Percentiles rank a stretch among this genome's conserved stretches.
phyloP scores from a whole-genome alignment of 2,329 filamentous ascomycete species.

The Ilyonectria destructans region DNA sequence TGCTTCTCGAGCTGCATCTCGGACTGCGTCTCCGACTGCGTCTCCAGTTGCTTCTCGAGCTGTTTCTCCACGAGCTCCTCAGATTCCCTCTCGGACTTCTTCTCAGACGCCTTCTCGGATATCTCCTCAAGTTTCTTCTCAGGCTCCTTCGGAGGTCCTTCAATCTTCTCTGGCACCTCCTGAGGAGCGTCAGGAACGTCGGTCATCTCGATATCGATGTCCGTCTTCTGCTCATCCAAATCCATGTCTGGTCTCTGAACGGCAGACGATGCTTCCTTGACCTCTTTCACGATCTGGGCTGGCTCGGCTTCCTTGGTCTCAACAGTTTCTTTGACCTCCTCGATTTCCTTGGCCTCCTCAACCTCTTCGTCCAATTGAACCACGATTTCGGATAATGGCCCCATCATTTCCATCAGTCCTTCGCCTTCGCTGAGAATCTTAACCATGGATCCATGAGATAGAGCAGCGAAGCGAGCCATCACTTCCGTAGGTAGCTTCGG shows the following conservation, averaged over 20 bases:
- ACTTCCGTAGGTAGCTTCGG: slow-evolving; percentile 59
- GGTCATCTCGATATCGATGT: slow-evolving; percentile 41
- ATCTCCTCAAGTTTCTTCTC: slow-evolving; percentile 13
- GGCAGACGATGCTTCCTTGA: slow-evolving; percentile 11
- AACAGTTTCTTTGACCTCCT: slow-evolving; percentile 24
- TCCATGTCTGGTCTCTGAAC: slow-evolving; percentile 27
- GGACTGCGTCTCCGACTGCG: background rate
- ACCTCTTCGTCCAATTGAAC: slow-evolving; percentile 19
- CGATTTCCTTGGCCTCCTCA: slow-evolving; percentile 7
- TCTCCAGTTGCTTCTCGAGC: background rate
- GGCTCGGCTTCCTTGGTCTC: background rate
- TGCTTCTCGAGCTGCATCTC: slow-evolving; percentile 5
- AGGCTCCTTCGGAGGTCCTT: background rate
- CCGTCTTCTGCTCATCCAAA: background rate
- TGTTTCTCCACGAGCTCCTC: slow-evolving; percentile 6
- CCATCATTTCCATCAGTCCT: slow-evolving; percentile 61
- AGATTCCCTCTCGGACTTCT: slow-evolving; percentile 19
- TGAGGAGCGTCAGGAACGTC: slow-evolving; percentile 37
- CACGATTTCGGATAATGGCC: slow-evolving; percentile 55
- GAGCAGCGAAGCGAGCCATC: slow-evolving; percentile 63
- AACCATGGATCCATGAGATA: slow-evolving; percentile 66
- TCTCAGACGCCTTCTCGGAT: background rate
- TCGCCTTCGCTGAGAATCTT: slow-evolving; percentile 64
- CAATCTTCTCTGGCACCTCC: background rate
- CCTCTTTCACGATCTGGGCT: slow-evolving; percentile 8